Evolutionary conservation across 768 basidiomycete genomes (phyloP), one percentile per base, ranked within the genome.

Genomic region (Tylopilus subfusipes): DNA sequence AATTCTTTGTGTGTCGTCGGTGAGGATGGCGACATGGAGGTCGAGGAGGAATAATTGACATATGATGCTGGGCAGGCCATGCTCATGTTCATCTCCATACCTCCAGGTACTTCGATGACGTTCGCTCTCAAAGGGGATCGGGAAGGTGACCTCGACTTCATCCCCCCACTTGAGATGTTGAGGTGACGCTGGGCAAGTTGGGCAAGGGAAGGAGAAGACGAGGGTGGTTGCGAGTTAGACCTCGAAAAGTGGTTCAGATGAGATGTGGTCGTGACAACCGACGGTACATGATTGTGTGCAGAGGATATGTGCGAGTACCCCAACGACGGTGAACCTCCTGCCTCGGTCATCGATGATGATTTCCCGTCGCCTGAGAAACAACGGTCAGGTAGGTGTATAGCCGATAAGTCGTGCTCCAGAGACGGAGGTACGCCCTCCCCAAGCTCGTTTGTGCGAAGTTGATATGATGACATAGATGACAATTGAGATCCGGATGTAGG

Each of bases 41-140:
- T 75, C 30, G 82, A 85, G 11, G 85, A 83, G 5, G 82, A 83
- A 50, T 75, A 80, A 31, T 77, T 79, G 16, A 74, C 73, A 5
- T 78, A 81, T 13, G 76, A 70, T 13, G 65, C 57, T 2, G 68
- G 52, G 49, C 56, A 58, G 19, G 43, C 51, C 42, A 58, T 13
- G 39, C 52, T 55, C 44, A 51, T 13, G 42, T 50, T 52, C 61
- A 51, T 55, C 42, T 54, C 54, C 54, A 61, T 34, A 13, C 53
- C 39, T 27, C 57, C 63, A 29, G 58, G 55, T 19, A 52, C 56
- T 38, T 60, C 64, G 24, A 55, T 59, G 21, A 58, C 29, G 29
- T 50, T 67, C 27, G 60, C 54, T 24, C 59, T 58, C 48, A 70
- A 51, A n/a, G 62, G 72, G 19, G 72, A 71, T 48, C 60, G 67